phyloP scores from a whole-genome alignment of 208 protist species.

The Trypanosoma rangeli region DNA sequence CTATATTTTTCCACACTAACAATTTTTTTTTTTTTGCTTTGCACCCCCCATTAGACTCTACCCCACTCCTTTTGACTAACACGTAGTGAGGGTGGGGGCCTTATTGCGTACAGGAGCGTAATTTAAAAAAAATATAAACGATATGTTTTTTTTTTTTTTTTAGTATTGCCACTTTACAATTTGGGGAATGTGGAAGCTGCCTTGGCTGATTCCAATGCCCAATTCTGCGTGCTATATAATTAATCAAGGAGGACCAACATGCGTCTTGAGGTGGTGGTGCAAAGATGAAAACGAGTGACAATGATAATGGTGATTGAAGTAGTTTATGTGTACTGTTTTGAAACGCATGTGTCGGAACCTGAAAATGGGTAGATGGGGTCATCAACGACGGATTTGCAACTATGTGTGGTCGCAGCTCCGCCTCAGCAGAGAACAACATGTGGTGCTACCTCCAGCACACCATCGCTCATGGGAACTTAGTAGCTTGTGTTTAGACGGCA shows the following conservation, averaged over 20 bases:
- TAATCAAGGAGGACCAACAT: background rate
- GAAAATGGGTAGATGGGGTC: background rate
- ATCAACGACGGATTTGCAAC: background rate
- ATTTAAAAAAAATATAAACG: slow-evolving; percentile 4
- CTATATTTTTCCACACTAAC: background rate
- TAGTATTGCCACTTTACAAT: background rate
- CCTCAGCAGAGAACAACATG: background rate
- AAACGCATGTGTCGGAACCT: background rate
- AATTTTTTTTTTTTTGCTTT: slow-evolving; percentile 5
- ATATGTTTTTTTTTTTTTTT: background rate
- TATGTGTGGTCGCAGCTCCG: background rate
- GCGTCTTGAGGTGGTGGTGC: background rate
- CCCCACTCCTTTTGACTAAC: background rate
- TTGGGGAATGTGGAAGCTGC: background rate
- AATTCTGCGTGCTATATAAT: too few relatives aligned
- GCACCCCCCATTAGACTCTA: too few relatives aligned
- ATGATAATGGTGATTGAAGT: background rate
- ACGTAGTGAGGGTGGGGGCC: background rate
- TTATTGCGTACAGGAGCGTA: background rate
- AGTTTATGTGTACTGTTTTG: background rate
- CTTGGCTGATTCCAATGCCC: background rate
- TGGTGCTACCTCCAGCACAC: background rate
- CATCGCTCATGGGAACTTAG: background rate
- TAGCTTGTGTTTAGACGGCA: background rate
- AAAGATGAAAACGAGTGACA: background rate